Base-by-base conservation (phyloP, 106 monocot species). In the Agapanthus africanus region DNA sequence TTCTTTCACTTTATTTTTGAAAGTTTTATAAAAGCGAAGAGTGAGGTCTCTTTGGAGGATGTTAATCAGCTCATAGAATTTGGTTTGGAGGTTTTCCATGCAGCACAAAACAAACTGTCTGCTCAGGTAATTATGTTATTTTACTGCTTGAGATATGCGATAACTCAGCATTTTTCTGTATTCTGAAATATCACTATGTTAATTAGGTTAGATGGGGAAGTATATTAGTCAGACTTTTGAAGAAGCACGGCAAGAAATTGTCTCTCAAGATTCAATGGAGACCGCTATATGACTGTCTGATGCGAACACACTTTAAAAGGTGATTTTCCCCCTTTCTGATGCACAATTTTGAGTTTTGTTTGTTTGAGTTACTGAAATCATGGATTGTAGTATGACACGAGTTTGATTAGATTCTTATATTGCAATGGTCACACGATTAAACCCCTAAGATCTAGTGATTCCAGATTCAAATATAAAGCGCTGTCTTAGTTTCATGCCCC, bases 201-300 rank as follows among this genome's bases (percentile, higher is more conserved):
- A 57, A 87, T 74, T 79, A 99, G 99, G 87, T 90, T 78, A 99
- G 83, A 75, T 99, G 99, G 99, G 93, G 99, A 71, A 35, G 59
- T 62, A 67, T 90, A 18, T 59, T 93, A 73, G 75, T 82, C 67
- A 99, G 76, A 63, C 74, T 99, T 70, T 70, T 99, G 44, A 90
- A 73, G 73, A 99, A 99, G 76, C 82, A 85, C 37, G 84, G 81
- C n/a, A 93, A 87, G 77, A 99, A 81, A 68, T 63, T 99, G 30
- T 81, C 83, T 5, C 28, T 99, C 9, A 76, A 54, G 34, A 73
- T 93, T 51, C 74, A 87, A 13, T 93, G 90, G 93, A 99, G 90
- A 54, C 93, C 93, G 19, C 76, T 93, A 7, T 87, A 99, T 83
- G 90, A 93, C 47, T 81, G 79, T 59, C 75, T 99, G 79, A 87